A percentile compares a stretch with the other conserved stretches of the same genome.
These are phyloP conservation scores for Candida sakaeoensis DNA, from an alignment of 805 yeast genomes.

Conservation along the genomic window DNA sequence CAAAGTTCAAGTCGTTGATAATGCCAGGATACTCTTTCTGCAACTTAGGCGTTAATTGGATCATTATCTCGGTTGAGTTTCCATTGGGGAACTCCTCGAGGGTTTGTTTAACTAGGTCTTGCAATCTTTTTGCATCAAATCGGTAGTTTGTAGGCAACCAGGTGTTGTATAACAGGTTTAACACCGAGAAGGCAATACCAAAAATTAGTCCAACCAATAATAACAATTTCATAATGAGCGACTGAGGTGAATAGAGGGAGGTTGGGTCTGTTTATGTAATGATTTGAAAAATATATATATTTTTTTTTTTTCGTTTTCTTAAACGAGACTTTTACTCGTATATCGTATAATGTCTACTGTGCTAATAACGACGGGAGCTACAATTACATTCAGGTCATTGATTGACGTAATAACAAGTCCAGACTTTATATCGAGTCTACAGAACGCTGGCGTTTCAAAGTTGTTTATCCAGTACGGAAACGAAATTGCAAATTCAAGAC, in stretches of 20 bases:
- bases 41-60: slow-evolving; percentile 56
- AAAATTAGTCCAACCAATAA: slow-evolving; percentile 20
- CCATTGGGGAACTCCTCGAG: slow-evolving; percentile 51
- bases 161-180: slow-evolving; percentile 34
- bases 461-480: slow-evolving; percentile 31
- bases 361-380: slow-evolving; percentile 86
- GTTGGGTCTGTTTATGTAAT: not conserved
- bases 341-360: slow-evolving; percentile 12
- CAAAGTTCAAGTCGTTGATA: slow-evolving; percentile 66
- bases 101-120: slow-evolving; percentile 53
- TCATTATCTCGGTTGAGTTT: slow-evolving; percentile 59
- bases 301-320: too few species aligned
- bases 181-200: slow-evolving; percentile 22
- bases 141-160: slow-evolving; percentile 72
- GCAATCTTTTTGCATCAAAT: slow-evolving; percentile 65
- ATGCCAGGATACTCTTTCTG: slow-evolving; percentile 65
- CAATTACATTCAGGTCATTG: slow-evolving; percentile 70
- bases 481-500: slow-evolving; percentile 19
- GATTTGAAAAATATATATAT: not conserved
- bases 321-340: slow-evolving; percentile 4
- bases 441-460: slow-evolving; percentile 30
- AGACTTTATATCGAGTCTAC: slow-evolving; percentile 34
- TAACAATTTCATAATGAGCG: slow-evolving; percentile 23
- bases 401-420: slow-evolving; percentile 40
- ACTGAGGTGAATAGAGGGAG: not conserved